Conservation (phyloP, 2,329 filamentous ascomycete genomes). For the Aspergillus texensis region DNA sequence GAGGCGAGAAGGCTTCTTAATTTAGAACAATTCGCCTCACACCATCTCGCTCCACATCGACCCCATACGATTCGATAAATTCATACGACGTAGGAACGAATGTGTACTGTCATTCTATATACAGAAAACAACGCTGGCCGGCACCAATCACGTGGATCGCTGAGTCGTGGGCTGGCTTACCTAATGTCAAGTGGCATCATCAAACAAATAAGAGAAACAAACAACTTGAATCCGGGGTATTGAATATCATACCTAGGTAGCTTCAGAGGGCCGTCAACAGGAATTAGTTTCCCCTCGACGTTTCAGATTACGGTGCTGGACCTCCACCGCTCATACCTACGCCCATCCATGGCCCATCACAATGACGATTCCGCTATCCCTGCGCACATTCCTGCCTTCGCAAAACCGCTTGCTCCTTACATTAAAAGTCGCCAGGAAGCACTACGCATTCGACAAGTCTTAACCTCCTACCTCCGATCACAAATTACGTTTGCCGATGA, state of each 20-base stretch:
- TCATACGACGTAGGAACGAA: background rate
- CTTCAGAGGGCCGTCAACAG: background rate
- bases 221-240: conserved; percentile 6
- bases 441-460: conserved; percentile 41
- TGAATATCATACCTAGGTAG: background rate
- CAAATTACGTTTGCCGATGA: conserved; percentile 37
- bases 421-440: conserved; percentile 42
- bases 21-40: background rate
- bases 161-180: background rate
- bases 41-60: background rate
- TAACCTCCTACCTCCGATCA: conserved; percentile 42
- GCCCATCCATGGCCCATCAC: conserved; percentile 25
- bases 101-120: background rate
- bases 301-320: background rate
- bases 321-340: background rate
- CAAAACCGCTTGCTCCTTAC: conserved; percentile 41
- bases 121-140: background rate
- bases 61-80: background rate
- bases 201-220: conserved; percentile 9
- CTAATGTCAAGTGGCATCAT: background rate
- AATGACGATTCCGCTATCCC: conserved; percentile 16
- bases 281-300: background rate
- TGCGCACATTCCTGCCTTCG: conserved; percentile 38
- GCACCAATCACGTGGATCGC: background rate
- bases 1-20: background rate